These are phyloP conservation scores for Chalciporus pseudorubinellus DNA, from an alignment of 768 basidiomycete species.

Conservation along the genomic window DNA sequence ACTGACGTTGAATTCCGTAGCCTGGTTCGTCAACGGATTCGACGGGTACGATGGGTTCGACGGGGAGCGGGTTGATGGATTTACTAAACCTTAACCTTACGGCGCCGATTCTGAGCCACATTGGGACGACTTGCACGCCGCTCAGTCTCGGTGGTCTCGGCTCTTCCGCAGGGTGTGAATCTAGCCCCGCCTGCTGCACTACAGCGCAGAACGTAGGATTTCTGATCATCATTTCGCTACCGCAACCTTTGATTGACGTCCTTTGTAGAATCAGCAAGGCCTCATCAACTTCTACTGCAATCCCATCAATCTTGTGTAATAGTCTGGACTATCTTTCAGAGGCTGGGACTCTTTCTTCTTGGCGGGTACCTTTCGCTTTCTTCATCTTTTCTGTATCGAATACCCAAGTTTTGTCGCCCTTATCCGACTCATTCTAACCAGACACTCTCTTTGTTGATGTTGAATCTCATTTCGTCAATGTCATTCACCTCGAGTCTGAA, in stretches of 20 bases:
- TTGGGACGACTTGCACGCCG: constrained; percentile 21
- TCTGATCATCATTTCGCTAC: not conserved
- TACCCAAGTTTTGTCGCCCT: constrained; percentile 15
- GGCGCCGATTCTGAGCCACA: not conserved
- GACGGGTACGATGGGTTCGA: not conserved
- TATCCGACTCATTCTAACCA: constrained; percentile 7
- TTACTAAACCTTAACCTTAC: constrained; percentile 6
- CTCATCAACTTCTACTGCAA: constrained; percentile 28
- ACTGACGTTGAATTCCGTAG: constrained; percentile 14
- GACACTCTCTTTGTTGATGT: constrained; percentile 28
- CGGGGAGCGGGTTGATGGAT: not conserved
- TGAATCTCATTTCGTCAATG: constrained; percentile 14
- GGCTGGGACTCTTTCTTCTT: constrained; percentile 2
- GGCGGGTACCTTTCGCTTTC: constrained; percentile 20
- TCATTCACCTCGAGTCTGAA: not conserved
- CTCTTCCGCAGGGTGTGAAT: constrained; percentile 14
- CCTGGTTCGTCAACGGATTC: constrained; percentile 5
- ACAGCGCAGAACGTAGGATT: constrained; percentile 15
- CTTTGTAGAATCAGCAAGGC: constrained; percentile 13
- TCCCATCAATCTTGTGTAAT: constrained; percentile 9
- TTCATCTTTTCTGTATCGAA: not conserved
- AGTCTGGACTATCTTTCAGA: constrained; percentile 1
- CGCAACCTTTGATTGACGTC: not conserved
- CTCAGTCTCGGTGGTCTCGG: constrained; percentile 23
- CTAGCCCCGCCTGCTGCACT: constrained; percentile 26